Evolutionary conservation across 352 stramenopile genomes (phyloP).

Genomic region (Phytophthora kernoviae): DNA sequence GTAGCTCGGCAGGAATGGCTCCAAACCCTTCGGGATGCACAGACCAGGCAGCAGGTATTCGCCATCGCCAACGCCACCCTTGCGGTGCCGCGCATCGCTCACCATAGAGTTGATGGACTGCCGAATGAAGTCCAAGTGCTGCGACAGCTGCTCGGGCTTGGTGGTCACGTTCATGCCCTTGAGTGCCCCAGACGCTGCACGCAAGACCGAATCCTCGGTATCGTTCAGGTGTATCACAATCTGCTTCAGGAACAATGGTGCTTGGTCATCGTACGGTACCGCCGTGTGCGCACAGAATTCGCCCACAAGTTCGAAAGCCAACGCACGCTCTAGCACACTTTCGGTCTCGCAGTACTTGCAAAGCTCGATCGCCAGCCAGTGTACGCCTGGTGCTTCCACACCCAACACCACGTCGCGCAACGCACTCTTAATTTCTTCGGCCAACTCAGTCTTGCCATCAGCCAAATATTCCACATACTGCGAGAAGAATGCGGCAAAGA

Average conservation of each 20-base stretch:
- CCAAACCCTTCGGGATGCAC: conserved; percentile 89
- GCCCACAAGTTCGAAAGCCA: conserved; percentile 92
- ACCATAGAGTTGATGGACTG: conserved; percentile 97
- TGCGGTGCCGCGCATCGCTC: conserved; percentile 94
- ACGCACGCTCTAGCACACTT: conserved; percentile 80
- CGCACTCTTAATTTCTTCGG: conserved; percentile 72
- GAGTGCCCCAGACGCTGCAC: conserved; percentile 90
- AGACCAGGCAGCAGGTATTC: conserved; percentile 84
- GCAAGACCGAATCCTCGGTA: conserved; percentile 86
- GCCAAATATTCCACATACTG: conserved; percentile 65
- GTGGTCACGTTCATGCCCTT: conserved; percentile 91
- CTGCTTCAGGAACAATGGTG: conserved; percentile 96
- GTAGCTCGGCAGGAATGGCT: conserved; percentile 98
- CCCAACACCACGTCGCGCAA: conserved; percentile 80
- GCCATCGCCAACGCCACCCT: conserved; percentile 85
- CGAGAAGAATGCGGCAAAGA: conserved; percentile 89
- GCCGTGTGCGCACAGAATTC: conserved; percentile 89
- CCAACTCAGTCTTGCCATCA: conserved; percentile 44
- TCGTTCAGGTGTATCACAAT: conserved; percentile 97
- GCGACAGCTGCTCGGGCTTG: conserved; percentile 92
- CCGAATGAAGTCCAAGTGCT: conserved; percentile 97
- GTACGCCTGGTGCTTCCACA: conserved; percentile 91
- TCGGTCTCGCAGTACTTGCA: conserved; percentile 95
- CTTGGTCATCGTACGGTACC: conserved; percentile 92
- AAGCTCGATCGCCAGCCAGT: conserved; percentile 95